Conservation (phyloP, 2,329 filamentous ascomycete species). For the Colletotrichum orbiculare region DNA sequence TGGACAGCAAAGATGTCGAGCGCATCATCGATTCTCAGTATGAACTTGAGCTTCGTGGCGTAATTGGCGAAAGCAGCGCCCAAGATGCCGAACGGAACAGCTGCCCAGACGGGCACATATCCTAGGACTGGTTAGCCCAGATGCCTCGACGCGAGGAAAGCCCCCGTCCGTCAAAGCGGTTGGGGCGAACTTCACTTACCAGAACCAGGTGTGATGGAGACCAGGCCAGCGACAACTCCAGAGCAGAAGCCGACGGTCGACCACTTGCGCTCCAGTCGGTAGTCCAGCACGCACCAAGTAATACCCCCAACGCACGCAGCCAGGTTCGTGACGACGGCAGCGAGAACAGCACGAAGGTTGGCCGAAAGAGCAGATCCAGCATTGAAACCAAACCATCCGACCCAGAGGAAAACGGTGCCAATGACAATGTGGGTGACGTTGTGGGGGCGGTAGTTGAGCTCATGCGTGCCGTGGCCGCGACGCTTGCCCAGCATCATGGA, state of each 20-base stretch:
- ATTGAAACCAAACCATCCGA: slow-evolving; percentile 97
- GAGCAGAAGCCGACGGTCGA: slow-evolving; percentile 94
- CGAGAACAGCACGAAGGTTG: slow-evolving; percentile 88
- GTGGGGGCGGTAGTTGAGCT: slow-evolving; percentile 91
- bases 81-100: slow-evolving; percentile 80
- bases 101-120: slow-evolving; percentile 86
- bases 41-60: slow-evolving; percentile 90
- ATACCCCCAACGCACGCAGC: slow-evolving; percentile 87
- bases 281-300: slow-evolving; percentile 91
- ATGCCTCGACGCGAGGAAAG: too few species aligned
- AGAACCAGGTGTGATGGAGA: slow-evolving; percentile 89
- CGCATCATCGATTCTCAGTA: slow-evolving; percentile 83
- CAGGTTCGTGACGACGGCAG: slow-evolving; percentile 86
- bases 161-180: too few species aligned
- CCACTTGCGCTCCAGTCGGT: slow-evolving; percentile 90
- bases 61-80: slow-evolving; percentile 87
- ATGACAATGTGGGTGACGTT: slow-evolving; percentile 94
- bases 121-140: slow-evolving; percentile 46
- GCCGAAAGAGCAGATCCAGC: slow-evolving; percentile 84
- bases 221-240: slow-evolving; percentile 86
- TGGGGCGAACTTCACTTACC: slow-evolving; percentile 56
- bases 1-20: slow-evolving; percentile 91
- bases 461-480: slow-evolving; percentile 84
- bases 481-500: slow-evolving; percentile 92
- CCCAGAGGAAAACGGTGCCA: slow-evolving; percentile 93